Evolutionary conservation across 305 asterid genomes (phyloP).

Genomic region (Plantago rigida): DNA sequence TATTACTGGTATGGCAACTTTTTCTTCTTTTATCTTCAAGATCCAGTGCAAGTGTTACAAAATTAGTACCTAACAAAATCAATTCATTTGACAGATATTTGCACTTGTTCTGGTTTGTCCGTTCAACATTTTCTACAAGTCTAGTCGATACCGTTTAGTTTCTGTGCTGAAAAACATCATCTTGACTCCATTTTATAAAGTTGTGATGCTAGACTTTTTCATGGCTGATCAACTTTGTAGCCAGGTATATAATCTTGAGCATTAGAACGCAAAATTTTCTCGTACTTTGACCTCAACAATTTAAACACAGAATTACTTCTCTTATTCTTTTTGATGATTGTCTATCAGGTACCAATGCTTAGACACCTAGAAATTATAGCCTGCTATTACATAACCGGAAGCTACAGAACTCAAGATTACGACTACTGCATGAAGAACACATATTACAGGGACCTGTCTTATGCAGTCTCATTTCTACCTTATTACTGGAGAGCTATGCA

Average conservation of each 20-base stretch:
- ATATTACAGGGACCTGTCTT: constrained; percentile 71
- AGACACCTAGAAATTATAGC: constrained; percentile 62
- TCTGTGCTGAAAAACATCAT: constrained; percentile 58
- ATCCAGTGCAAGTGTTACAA: background rate
- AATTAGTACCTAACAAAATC: background rate
- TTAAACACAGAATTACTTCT: background rate
- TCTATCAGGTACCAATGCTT: constrained; percentile 67
- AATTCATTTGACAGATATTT: constrained; percentile 35
- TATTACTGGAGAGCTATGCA: constrained; percentile 98
- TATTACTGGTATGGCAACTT: constrained; percentile 43
- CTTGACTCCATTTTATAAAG: constrained; percentile 72
- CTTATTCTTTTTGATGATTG: background rate
- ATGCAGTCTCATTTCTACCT: constrained; percentile 85
- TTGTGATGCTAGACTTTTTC: constrained; percentile 85
- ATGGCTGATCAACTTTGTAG: constrained; percentile 98
- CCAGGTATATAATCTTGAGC: constrained; percentile 41
- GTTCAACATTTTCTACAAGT: constrained; percentile 63
- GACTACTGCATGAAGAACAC: constrained; percentile 62
- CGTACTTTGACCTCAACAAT: background rate
- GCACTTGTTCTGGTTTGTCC: constrained; percentile 55
- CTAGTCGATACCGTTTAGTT: constrained; percentile 67
- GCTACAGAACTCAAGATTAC: constrained; percentile 73
- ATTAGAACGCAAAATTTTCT: background rate
- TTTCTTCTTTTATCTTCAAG: background rate
- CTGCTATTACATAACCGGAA: constrained; percentile 78